Base-by-base conservation (phyloP, 1,284 basidiomycete genomes). In the Leccinum variabile region DNA sequence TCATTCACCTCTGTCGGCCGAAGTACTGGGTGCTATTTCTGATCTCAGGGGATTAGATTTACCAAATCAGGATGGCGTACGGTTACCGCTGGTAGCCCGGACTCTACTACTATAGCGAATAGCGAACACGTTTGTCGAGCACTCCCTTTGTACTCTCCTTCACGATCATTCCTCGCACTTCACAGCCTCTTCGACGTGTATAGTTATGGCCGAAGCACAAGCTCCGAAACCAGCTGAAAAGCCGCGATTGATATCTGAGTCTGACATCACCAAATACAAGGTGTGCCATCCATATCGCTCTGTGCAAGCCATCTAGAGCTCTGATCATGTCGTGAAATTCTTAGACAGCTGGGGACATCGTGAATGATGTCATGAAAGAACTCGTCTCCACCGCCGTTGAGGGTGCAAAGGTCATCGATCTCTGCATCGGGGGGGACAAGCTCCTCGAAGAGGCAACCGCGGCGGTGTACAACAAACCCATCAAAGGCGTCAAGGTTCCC, bases 351-450 rank as follows among this genome's bases (percentile, higher is more conserved):
- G 94, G 93, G 65, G 94, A 97, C 70, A 94, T 97, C 76, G 88
- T 93, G 54, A 85, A 91, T 73, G 85, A 87, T 72, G 94, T 93
- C 57, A 85, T 94, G 76, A 94, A 95, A 81, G 90, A 91, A 80
- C 84, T 98, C 70, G 82, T 97, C 66, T 85, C 85, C 58, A 82
- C 89, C 63, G 80, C 81, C 68, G 84, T 90, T 16, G 91, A 94
- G 71, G 96, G 94, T 60, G 89, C 90, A 64, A 95, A 92, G 78
- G 82, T 95, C 71, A 83, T 97, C 76, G 95, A 98, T 80, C 85
- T 98, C 59, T 96, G 93, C 78, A 78, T 91, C 66, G 89, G 94
- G 79, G 96, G 96, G 65, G 96, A 98, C 84, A 92, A 91, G 78
- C 85, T 95, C 73, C 82, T 98, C 75, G 92, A 95, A 77, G 85